Base-by-base conservation (phyloP, 1,284 basidiomycete genomes). In the Tilletia caries region DNA sequence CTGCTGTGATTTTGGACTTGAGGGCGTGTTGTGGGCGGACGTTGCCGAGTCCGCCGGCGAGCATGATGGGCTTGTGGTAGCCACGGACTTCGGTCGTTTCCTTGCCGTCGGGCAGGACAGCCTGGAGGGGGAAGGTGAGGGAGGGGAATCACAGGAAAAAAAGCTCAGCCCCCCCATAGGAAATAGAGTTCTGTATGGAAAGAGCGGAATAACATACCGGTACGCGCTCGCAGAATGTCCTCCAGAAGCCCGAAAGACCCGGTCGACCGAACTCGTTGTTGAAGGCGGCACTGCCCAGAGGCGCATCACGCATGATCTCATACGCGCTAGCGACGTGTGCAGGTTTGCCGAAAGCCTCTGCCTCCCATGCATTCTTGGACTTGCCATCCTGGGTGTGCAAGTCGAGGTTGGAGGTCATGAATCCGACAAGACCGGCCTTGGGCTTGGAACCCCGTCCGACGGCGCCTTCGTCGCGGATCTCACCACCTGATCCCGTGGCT, bases 61-160 rank as follows among this genome's bases (percentile, higher is more conserved):
- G 91, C 96, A 99, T 99, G 86, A 99, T 97, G 18, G 95, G 95
- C 84, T 99, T 99, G 86, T 98, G 96, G 85, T 97, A 99, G 0
- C 95, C 95, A 70, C 94, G 87, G n/a, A 95, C 87, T 81, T 94
- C 90, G 64, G 52, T 44, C 4, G 58, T 43, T 64, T 71, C 73
- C 37, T 74, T 52, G 8, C 44, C 71, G 10, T 65, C 69, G 4
- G 65, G 58, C 15, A 33, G 13, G 4, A 33, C 32, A 33, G 32
- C 32, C 58, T 62, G 33, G 5, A n/a, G 6, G 48, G 37, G 37
- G 10, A 41, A 50, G n/a, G n/a, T n/a, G 18, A 44, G 10, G 41
- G 18, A 44, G 18, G 41, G 10, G 41, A 44, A 10, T 18, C 8
- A 18, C 41, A 44, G 15, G 8, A 41, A 41, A 41, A 6, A 6